A percentile compares a stretch with the other conserved stretches of the same genome.
phyloP scores from a whole-genome alignment of 257 asterid genomes.

The Solanum pimpinellifolium region DNA sequence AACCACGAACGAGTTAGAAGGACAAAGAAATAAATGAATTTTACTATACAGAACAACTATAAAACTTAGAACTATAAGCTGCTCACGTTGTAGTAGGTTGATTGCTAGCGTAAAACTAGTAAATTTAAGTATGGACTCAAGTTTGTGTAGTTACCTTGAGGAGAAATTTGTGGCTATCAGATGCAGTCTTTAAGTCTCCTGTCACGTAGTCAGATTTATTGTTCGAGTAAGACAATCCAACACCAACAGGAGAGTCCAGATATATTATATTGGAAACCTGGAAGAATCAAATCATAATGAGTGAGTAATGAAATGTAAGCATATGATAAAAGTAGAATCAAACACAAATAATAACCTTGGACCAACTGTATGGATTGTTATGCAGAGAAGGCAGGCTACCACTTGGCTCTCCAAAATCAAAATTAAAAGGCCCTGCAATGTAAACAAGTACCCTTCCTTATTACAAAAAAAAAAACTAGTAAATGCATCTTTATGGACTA shows the following conservation, averaged over 20 bases:
- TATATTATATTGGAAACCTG: slow-evolving; percentile 75
- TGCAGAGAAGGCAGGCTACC: slow-evolving; percentile 64
- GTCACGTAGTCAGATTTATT: slow-evolving; percentile 61
- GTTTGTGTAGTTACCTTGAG: slow-evolving; percentile 47
- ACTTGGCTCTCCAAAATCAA: slow-evolving; percentile 41
- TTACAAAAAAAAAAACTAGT: not conserved
- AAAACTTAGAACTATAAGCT: not conserved
- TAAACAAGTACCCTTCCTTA: not conserved
- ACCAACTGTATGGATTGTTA: slow-evolving; percentile 87
- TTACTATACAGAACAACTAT: not conserved
- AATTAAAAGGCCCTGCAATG: slow-evolving; percentile 84
- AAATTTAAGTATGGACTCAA: not conserved
- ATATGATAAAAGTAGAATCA: not conserved
- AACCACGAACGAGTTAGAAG: not conserved
- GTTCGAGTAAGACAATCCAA: slow-evolving; percentile 70
- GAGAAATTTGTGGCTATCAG: slow-evolving; percentile 70
- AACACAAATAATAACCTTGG: slow-evolving; percentile 53
- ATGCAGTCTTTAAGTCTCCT: slow-evolving; percentile 77
- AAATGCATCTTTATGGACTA: not conserved
- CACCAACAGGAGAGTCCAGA: slow-evolving; percentile 92
- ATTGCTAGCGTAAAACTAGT: not conserved
- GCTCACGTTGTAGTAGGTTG: slow-evolving; percentile 7
- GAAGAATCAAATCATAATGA: not conserved
- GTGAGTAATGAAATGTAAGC: not conserved
- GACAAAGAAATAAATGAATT: not conserved